Percentiles rank a stretch among this genome's conserved stretches.
Conservation (phyloP, 2,329 filamentous ascomycete species). For the Hysterium pulicare region DNA sequence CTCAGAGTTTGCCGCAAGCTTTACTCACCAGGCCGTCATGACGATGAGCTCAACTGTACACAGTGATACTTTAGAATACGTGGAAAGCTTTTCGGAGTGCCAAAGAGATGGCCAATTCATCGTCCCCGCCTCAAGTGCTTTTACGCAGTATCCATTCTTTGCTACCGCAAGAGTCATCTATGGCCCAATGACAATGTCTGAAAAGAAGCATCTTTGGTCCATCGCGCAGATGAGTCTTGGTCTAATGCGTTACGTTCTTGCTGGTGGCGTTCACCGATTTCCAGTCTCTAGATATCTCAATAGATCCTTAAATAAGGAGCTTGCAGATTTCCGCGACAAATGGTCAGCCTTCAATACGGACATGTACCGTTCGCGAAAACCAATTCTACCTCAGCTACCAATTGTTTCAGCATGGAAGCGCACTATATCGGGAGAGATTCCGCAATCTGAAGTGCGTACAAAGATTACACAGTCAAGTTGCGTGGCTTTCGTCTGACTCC, state of each 20-base stretch:
- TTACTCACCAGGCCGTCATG: slow-evolving; percentile 4
- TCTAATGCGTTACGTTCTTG: slow-evolving; percentile 2
- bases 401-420: slow-evolving; percentile 1
- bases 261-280: slow-evolving; percentile 4
- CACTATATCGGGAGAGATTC: background rate
- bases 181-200: slow-evolving; percentile 1
- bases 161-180: slow-evolving; percentile 4
- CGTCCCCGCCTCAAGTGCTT: slow-evolving; percentile 3
- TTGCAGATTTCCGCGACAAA: background rate
- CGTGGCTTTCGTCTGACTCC: background rate
- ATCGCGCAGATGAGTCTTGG: slow-evolving; percentile 5
- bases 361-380: background rate
- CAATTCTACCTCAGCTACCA: background rate
- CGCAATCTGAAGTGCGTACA: background rate
- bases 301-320: background rate
- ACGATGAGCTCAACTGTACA: slow-evolving; percentile 2
- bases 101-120: background rate
- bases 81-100: background rate
- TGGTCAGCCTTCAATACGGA: slow-evolving; percentile 6
- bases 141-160: slow-evolving; percentile 8
- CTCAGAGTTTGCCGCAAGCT: slow-evolving; percentile 1
- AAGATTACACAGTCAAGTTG: background rate
- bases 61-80: background rate
- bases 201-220: slow-evolving; percentile 5
- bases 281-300: background rate